phyloP scores from a whole-genome alignment of 331 rosid species.

The Spiraea crenata region DNA sequence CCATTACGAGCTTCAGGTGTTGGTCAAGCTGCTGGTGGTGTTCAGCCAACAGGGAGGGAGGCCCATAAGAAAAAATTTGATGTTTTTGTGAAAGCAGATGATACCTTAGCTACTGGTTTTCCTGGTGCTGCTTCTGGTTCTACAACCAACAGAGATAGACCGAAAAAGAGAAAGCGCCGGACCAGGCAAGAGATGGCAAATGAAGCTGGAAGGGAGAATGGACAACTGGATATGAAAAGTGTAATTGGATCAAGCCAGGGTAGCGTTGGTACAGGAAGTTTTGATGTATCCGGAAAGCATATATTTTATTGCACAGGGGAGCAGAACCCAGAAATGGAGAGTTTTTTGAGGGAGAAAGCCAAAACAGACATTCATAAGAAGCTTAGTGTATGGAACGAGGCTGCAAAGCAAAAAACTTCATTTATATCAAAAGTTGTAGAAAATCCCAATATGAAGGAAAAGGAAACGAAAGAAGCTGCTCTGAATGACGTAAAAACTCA shows the following conservation, averaged over 20 bases:
- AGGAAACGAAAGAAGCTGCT: conserved; percentile 15
- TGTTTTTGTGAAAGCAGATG: conserved; percentile 28
- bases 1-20: conserved; percentile 27
- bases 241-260: conserved; percentile 32
- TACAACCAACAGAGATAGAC: conserved; percentile 33
- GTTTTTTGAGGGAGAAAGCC: conserved; percentile 51
- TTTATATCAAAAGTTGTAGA: conserved; percentile 19
- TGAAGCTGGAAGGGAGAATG: conserved; percentile 24
- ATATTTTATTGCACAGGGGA: conserved; percentile 34
- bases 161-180: conserved; percentile 37
- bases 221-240: conserved; percentile 28
- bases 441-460: conserved; percentile 28
- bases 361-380: conserved; percentile 44
- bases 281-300: conserved; percentile 28
- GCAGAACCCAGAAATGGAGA: conserved; percentile 38
- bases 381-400: conserved; percentile 43
- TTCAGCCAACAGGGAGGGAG: conserved; percentile 16
- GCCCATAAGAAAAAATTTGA: conserved; percentile 20
- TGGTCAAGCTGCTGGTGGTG: conserved; percentile 36
- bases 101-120: conserved; percentile 34
- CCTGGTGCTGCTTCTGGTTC: conserved; percentile 28
- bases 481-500: conserved; percentile 30
- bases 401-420: conserved; percentile 27
- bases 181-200: conserved; percentile 26
- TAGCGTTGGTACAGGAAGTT: conserved; percentile 34